Evolutionary conservation across 176 grass and related monocot species (phyloP).

Genomic region (Poa annua): DNA sequence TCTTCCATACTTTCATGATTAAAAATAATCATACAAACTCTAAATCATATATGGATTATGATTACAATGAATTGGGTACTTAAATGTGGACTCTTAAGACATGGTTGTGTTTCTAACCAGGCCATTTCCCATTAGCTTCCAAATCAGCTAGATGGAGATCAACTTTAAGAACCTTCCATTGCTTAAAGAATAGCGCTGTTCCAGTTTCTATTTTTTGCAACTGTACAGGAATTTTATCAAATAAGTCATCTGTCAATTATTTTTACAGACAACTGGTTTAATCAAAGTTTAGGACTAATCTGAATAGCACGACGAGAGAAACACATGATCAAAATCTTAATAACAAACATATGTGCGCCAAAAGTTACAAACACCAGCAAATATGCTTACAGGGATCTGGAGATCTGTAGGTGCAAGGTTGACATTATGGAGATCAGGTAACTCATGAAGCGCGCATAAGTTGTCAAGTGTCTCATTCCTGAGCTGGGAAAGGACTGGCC

Average conservation of each 20-base stretch:
- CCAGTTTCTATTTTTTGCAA: background rate
- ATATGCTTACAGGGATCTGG: conserved; percentile 65
- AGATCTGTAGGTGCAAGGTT: conserved; percentile 71
- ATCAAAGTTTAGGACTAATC: conserved; percentile 7
- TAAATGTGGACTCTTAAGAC: background rate
- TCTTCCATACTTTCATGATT: background rate
- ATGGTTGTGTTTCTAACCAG: background rate
- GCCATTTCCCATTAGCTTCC: background rate
- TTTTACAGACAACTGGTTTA: background rate
- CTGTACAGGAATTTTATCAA: background rate
- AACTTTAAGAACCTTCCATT: background rate
- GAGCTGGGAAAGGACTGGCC: conserved; percentile 45
- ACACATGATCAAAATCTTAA: conserved; percentile 24
- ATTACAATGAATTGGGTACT: background rate
- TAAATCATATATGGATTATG: background rate
- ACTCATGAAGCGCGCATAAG: conserved; percentile 32
- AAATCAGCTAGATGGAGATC: background rate
- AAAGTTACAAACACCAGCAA: background rate
- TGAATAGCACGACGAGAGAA: background rate
- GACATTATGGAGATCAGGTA: conserved; percentile 53
- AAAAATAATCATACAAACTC: background rate
- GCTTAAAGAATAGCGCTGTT: background rate
- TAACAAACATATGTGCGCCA: conserved; percentile 12
- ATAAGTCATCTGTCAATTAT: background rate
- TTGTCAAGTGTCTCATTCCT: conserved; percentile 40